Base-by-base conservation (phyloP, 2,329 filamentous ascomycete species). In the Ophiobolus disseminans region DNA sequence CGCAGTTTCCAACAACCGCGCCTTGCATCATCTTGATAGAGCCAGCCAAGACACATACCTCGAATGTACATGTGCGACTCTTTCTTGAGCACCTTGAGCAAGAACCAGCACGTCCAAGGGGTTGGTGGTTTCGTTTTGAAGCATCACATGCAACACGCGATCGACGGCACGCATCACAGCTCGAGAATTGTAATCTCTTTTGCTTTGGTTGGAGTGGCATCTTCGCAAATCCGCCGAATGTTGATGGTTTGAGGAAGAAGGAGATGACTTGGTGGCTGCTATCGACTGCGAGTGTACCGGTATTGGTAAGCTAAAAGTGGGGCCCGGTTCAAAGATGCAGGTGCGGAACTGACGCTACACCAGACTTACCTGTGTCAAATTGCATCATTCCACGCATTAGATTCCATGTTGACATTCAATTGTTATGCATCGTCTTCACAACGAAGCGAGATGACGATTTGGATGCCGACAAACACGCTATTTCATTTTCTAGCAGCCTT, bases 161-260 rank as follows among this genome's bases (percentile, higher is more conserved):
- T 10, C 13, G 31, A 26, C 53, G 48, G 17, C 53, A 56, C 5
- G 45, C 45, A 42, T 56, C 49, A 39, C 53, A 56, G 17, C 53
- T 56, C 9, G 49, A 53, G 42, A 50, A 56, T 39, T 56, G 53
- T 11, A 31, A 49, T 32, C 53, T 45, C 36, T 32, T 25, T 19
- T 42, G 39, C 40, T 10, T 35, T 11, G 22, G 14, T 31, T 35
- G 26, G 40, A 23, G 21, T 5, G 44, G 28, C 44, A 40, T 36
- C 73, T 71, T 14, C 75, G 55, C 50, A 75, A 44, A 25, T 69
- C 61, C 43, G 75, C 76, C 45, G 74, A 72, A 45, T 70, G n/a
- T n/a, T n/a, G n/a, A n/a, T n/a, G n/a, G n/a, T n/a, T n/a, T n/a
- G n/a, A n/a, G n/a, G n/a, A n/a, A 28, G 25, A 28, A n/a, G 10